phyloP scores from a whole-genome alignment of 352 stramenopile genomes.

The Pythium dissotocum region DNA sequence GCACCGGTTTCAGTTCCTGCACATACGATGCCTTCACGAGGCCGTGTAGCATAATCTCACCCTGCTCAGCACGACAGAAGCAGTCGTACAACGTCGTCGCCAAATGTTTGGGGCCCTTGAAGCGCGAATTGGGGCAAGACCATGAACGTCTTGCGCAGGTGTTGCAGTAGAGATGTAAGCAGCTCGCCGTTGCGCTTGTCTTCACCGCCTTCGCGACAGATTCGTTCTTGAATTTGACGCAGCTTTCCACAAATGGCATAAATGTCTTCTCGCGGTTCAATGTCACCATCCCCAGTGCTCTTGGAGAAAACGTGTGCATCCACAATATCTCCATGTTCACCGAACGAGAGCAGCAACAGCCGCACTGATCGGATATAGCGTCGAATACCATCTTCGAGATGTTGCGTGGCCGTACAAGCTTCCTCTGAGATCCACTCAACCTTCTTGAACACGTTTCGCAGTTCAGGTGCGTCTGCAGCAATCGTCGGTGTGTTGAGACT shows the following conservation, averaged over 20 bases:
- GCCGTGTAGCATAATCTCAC: conserved; percentile 1
- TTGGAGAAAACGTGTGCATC: conserved; percentile 6
- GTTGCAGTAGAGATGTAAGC: conserved; percentile 6
- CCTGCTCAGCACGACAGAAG: conserved; percentile 11
- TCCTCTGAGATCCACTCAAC: conserved; percentile 60
- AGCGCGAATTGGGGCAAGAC: conserved; percentile 13
- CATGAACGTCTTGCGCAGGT: conserved; percentile 26
- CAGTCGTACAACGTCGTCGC: conserved; percentile 10
- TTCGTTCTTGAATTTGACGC: conserved; percentile 7
- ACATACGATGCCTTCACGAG: conserved; percentile 25
- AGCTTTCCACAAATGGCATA: conserved; percentile 19
- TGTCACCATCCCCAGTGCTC: background rate
- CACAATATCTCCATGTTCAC: background rate
- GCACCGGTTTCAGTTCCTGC: conserved; percentile 32
- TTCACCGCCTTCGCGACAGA: background rate
- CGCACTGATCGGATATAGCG: conserved; percentile 3
- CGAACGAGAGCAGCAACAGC: background rate
- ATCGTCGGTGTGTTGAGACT: conserved; percentile 68
- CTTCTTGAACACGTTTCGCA: conserved; percentile 56
- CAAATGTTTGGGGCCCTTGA: conserved; percentile 6
- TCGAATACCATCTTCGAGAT: conserved; percentile 24
- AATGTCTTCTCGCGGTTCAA: conserved; percentile 11
- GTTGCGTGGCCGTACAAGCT: conserved; percentile 35
- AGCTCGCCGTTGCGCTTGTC: background rate
- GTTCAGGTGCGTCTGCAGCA: conserved; percentile 35